Evolutionary conservation across 2,329 filamentous ascomycete species (phyloP).

Genomic region (Pseudopyricularia cyperi): DNA sequence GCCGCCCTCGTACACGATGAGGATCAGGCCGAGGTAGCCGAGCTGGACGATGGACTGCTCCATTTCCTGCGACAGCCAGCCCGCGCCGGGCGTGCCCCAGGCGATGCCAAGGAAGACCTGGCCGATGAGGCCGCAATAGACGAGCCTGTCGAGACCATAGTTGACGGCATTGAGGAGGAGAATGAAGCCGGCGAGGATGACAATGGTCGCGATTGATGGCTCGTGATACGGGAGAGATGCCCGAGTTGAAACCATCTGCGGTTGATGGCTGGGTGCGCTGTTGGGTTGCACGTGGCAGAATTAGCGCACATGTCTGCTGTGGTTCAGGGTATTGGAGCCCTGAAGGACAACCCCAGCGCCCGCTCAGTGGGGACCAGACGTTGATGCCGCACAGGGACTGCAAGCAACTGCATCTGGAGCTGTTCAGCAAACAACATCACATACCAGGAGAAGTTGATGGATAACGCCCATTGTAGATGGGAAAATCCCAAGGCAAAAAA

Average conservation of each 20-base stretch:
- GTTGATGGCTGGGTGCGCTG: not conserved
- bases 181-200: conserved; percentile 33
- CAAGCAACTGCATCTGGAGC: too few relatives aligned
- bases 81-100: conserved; percentile 53
- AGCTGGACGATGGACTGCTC: conserved; percentile 48
- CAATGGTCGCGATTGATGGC: conserved; percentile 43
- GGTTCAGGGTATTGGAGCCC: too few relatives aligned
- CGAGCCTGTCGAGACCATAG: conserved; percentile 38
- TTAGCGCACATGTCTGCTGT: too few relatives aligned
- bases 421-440: too few relatives aligned
- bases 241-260: not conserved
- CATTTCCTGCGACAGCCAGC: conserved; percentile 38
- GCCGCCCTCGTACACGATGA: conserved; percentile 62
- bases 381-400: too few relatives aligned
- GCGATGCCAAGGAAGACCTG: conserved; percentile 59
- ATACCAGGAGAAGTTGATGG: too few relatives aligned
- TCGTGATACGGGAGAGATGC: conserved; percentile 44
- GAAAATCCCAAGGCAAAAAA: too few relatives aligned
- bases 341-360: too few relatives aligned
- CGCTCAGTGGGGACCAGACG: too few relatives aligned
- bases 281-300: too few relatives aligned
- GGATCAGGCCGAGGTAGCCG: conserved; percentile 60
- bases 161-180: conserved; percentile 35
- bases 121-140: conserved; percentile 61
- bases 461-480: too few relatives aligned